Percentiles rank a stretch among this genome's conserved stretches.
These are phyloP conservation scores for Symmetrospora coprosmae DNA, from an alignment of 768 basidiomycete genomes.

Conservation along the genomic window DNA sequence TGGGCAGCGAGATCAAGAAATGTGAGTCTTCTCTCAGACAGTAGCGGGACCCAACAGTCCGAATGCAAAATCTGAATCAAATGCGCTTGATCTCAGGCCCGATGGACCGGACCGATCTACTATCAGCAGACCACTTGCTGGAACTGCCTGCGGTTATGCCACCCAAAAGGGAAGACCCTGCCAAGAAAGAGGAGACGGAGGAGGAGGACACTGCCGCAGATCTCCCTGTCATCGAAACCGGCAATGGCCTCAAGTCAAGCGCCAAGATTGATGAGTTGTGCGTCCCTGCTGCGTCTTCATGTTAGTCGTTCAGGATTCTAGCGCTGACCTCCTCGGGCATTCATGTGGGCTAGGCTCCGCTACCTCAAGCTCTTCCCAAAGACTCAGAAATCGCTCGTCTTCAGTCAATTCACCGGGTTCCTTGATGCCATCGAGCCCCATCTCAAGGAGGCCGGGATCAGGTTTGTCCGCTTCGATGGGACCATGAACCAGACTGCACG, in stretches of 20 bases:
- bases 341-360: not conserved
- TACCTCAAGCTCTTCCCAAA: conserved; percentile 12
- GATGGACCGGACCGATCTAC: conserved; percentile 8
- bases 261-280: conserved; percentile 17
- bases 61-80: no score
- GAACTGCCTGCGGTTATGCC: conserved; percentile 19
- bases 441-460: conserved; percentile 25
- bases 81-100: not conserved
- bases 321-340: not conserved
- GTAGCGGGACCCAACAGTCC: no score
- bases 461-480: conserved; percentile 28
- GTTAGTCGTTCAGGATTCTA: not conserved
- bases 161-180: not conserved
- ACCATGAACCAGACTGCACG: conserved; percentile 29
- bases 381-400: conserved; percentile 10
- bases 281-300: not conserved
- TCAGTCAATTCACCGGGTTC: conserved; percentile 28
- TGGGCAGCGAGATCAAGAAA: not conserved
- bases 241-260: not conserved
- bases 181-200: not conserved
- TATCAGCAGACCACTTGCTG: conserved; percentile 3
- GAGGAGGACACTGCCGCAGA: not conserved
- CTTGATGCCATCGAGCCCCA: conserved; percentile 28
- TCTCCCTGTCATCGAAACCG: no score
- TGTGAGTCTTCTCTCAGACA: no score